Evolutionary conservation across 495 filamentous ascomycete genomes (phyloP), one percentile per base, ranked within the genome.

Genomic region (Collariella sp.): DNA sequence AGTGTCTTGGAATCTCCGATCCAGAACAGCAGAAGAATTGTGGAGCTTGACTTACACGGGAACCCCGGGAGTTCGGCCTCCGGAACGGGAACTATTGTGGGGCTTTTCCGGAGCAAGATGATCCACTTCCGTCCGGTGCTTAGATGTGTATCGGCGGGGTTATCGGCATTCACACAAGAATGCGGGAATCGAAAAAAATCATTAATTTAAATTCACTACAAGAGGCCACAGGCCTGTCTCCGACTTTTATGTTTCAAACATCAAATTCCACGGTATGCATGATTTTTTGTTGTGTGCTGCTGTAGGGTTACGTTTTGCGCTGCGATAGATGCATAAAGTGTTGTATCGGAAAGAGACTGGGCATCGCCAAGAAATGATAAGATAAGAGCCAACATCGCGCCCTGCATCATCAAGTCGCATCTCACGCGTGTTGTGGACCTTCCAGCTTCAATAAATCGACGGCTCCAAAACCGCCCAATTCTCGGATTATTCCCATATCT

Each of bases 341-440:
- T 12, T 3, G 15, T 7, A 31, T 46, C 13, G 5, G 5, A 4
- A 20, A 52, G 7, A 16, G 49, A 34, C n/a, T n/a, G n/a, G 18
- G 22, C 11, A 18, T 11, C 1, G 1, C 49, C 26, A 31, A 31
- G 26, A 31, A 4, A 31, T 9, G 49, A 52, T 52, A 43, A 52
- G 49, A 52, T 52, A 52, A 52, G 38, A 5, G 3, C 11, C 5
- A 1, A 12, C 24, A 38, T 52, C 49, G 49, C 49, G 49, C 42
- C 49, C 26, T 42, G 49, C 49, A 52, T 52, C 49, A 52, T 52
- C 26, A 5, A 31, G 26, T 31, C 26, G 26, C 26, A 31, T 31
- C 13, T 5, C 35, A 38, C 35, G 35, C 35, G 35, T n/a, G 23
- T 11, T 34, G 1, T 29, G 44, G 26, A 26, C 13, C 10, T 33